Evolutionary conservation across 225 moss, liverwort and hornwort species (phyloP).

Genomic region (Sphagnum tenellum): DNA sequence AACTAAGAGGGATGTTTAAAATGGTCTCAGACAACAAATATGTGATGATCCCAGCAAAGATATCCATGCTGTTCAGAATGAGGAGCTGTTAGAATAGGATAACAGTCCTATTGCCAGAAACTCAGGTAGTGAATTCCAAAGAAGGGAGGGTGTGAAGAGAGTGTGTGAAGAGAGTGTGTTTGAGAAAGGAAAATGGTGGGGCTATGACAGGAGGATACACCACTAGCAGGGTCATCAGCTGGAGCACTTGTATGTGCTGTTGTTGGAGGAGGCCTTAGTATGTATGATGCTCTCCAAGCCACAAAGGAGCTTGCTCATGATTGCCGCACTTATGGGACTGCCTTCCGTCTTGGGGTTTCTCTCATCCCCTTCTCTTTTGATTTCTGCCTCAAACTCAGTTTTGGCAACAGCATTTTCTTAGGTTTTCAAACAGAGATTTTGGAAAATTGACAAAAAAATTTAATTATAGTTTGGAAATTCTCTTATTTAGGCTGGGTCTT

Average conservation of each 20-base stretch:
- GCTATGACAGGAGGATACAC: slow-evolving; percentile 69
- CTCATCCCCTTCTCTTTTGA: background rate
- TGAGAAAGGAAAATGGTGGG: slow-evolving; percentile 8
- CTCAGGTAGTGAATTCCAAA: no score
- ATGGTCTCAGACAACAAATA: no score
- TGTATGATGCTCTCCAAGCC: slow-evolving; percentile 66
- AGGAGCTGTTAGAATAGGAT: no score
- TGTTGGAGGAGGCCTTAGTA: slow-evolving; percentile 73
- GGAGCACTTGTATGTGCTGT: slow-evolving; percentile 99
- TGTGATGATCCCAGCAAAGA: no score
- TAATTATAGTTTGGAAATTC: no score
- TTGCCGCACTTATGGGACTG: slow-evolving; percentile 77
- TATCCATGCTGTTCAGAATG: no score
- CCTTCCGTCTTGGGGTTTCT: slow-evolving; percentile 81
- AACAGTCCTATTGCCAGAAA: no score
- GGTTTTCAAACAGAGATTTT: no score
- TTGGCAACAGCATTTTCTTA: no score
- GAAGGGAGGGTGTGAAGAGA: background rate
- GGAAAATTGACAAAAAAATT: no score
- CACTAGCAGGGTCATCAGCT: slow-evolving; percentile 98
- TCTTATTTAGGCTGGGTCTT: no score
- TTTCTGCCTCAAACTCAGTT: background rate
- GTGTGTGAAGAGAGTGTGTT: background rate
- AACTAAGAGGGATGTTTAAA: no score
- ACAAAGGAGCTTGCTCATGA: slow-evolving; percentile 81